These are phyloP conservation scores for Xylaria telfairii DNA, from an alignment of 495 filamentous ascomycete genomes.

Conservation along the genomic window DNA sequence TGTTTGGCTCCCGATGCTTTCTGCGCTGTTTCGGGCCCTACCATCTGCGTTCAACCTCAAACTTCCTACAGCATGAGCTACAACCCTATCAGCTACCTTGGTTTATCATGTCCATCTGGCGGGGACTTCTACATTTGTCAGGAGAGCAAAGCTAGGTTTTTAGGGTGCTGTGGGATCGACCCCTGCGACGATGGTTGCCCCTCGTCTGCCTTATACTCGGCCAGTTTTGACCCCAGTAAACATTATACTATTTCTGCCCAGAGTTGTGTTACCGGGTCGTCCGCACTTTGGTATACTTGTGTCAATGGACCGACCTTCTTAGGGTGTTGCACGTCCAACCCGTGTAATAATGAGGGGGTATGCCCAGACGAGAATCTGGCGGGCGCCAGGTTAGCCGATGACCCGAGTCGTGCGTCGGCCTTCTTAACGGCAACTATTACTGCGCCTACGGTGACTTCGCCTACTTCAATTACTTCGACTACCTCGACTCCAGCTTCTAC, in stretches of 20 bases:
- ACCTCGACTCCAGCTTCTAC: not conserved
- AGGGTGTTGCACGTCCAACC: conserved; percentile 42
- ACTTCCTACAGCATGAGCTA: conserved; percentile 11
- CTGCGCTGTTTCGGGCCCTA: not conserved
- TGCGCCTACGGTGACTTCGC: not conserved
- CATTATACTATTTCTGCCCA: conserved; percentile 33
- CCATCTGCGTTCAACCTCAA: not conserved
- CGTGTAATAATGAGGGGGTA: conserved; percentile 30
- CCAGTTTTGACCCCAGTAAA: conserved; percentile 27
- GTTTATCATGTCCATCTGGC: conserved; percentile 36
- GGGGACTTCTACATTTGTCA: conserved; percentile 42
- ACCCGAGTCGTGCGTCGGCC: not conserved
- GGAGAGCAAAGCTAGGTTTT: conserved; percentile 29
- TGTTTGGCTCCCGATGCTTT: not conserved
- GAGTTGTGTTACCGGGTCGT: conserved; percentile 20
- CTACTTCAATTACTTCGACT: not conserved
- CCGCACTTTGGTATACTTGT: conserved; percentile 38
- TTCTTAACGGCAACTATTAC: conserved; percentile 20
- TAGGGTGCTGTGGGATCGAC: conserved; percentile 45
- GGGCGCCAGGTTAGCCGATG: conserved; percentile 17
- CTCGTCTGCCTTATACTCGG: conserved; percentile 23
- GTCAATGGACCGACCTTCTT: conserved; percentile 36
- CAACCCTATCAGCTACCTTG: conserved; percentile 31
- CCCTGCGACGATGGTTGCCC: conserved; percentile 41
- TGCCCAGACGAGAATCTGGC: conserved; percentile 32